Conservation (phyloP, 2,329 filamentous ascomycete genomes). For the Paracorniculantispora psalliotae region DNA sequence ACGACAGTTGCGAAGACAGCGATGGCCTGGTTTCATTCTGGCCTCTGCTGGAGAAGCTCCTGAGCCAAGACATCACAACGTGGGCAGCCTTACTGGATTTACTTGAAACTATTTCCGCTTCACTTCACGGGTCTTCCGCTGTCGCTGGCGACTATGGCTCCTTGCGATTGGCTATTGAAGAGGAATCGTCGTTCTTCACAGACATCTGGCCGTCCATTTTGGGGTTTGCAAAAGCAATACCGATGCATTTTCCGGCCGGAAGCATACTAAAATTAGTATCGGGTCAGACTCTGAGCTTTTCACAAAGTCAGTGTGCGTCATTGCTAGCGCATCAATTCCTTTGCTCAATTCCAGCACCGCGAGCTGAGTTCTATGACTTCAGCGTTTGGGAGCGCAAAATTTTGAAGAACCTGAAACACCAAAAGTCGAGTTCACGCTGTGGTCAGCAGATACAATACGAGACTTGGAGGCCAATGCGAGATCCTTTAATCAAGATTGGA, state of each 20-base stretch:
- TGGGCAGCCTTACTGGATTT: slow-evolving; percentile 20
- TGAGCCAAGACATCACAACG: slow-evolving; percentile 14
- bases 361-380: slow-evolving; percentile 27
- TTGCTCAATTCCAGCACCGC: slow-evolving; percentile 21
- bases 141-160: slow-evolving; percentile 21
- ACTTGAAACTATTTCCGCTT: slow-evolving; percentile 25
- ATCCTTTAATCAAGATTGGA: background rate
- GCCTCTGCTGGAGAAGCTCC: slow-evolving; percentile 22
- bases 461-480: background rate
- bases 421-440: background rate
- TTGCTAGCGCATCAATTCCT: slow-evolving; percentile 30
- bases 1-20: slow-evolving; percentile 19
- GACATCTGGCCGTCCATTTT: slow-evolving; percentile 22
- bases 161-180: slow-evolving; percentile 15
- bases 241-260: slow-evolving; percentile 19
- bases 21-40: slow-evolving; percentile 23
- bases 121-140: slow-evolving; percentile 16
- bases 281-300: slow-evolving; percentile 17
- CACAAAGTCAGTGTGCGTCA: slow-evolving; percentile 23
- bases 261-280: slow-evolving; percentile 18
- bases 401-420: background rate
- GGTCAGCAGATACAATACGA: background rate
- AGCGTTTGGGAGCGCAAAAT: slow-evolving; percentile 22
- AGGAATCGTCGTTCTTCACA: slow-evolving; percentile 12
- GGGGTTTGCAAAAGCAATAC: slow-evolving; percentile 19